Conservation (phyloP, 2,329 filamentous ascomycete species). For the Teratosphaeriaceae sp. region DNA sequence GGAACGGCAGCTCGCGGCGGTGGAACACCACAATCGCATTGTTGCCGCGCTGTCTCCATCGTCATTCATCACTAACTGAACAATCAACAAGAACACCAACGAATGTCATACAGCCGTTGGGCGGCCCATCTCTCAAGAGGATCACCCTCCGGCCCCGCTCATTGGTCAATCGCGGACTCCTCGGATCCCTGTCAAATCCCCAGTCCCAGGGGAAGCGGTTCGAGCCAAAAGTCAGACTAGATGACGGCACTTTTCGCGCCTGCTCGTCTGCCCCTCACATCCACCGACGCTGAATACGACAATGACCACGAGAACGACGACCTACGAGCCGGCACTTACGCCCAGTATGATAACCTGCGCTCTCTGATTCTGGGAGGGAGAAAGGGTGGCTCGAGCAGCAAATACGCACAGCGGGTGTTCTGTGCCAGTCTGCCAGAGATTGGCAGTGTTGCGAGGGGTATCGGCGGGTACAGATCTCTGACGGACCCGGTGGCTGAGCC, state of each 20-base stretch:
- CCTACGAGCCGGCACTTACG: not conserved
- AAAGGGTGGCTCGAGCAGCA: not conserved
- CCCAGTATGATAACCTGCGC: slow-evolving; percentile 17
- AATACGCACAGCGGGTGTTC: slow-evolving; percentile 7
- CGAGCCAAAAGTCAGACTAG: not conserved
- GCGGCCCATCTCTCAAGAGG: not conserved
- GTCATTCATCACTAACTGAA: not conserved
- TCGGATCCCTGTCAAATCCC: too few relatives aligned
- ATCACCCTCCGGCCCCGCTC: not conserved
- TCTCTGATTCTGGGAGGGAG: slow-evolving; percentile 11
- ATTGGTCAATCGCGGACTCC: too few relatives aligned
- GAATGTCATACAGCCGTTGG: not conserved
- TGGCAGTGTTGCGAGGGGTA: slow-evolving; percentile 5
- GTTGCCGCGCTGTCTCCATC: slow-evolving; percentile 2
- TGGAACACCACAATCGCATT: not conserved
- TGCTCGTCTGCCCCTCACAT: slow-evolving; percentile 5
- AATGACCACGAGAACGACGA: not conserved
- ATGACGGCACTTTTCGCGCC: slow-evolving; percentile 7
- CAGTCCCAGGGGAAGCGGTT: too few relatives aligned
- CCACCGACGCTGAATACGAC: slow-evolving; percentile 1
- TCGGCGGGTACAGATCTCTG: slow-evolving; percentile 7
- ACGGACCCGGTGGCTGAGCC: slow-evolving; percentile 3
- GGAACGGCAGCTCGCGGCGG: too few relatives aligned
- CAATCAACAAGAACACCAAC: not conserved
- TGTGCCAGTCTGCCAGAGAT: slow-evolving; percentile 13